A percentile compares a stretch with the other conserved stretches of the same genome.
Evolutionary conservation across 2,329 filamentous ascomycete genomes (phyloP).

Genomic region (Pyrenochaeta sp.): DNA sequence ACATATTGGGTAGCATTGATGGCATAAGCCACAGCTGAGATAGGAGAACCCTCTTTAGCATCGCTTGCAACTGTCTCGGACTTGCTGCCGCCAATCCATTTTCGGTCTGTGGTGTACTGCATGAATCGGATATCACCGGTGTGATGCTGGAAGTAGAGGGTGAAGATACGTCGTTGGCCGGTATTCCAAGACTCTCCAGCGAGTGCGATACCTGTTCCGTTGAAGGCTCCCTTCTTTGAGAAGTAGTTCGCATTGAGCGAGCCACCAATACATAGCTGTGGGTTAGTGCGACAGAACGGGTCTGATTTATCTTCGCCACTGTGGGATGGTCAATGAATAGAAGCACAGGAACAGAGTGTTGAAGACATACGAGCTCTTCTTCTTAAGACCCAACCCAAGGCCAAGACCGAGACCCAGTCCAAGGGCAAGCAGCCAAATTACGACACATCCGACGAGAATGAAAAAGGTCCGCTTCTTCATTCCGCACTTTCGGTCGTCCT

Average conservation of each 20-base stretch:
- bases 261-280: conserved; percentile 49
- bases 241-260: conserved; percentile 49
- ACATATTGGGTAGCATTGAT: conserved; percentile 48
- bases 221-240: conserved; percentile 53
- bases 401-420: conserved; percentile 49
- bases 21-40: conserved; percentile 55
- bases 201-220: conserved; percentile 56
- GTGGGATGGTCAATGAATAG: conserved; percentile 2
- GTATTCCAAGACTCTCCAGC: conserved; percentile 53
- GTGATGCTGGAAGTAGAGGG: conserved; percentile 56
- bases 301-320: conserved; percentile 14
- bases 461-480: conserved; percentile 33
- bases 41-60: conserved; percentile 53
- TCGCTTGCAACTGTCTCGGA: conserved; percentile 51
- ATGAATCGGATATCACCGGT: conserved; percentile 52
- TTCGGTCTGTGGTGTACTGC: conserved; percentile 44
- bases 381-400: conserved; percentile 39
- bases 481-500: conserved; percentile 31
- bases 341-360: background rate
- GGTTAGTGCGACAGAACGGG: conserved; percentile 35
- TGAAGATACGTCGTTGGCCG: conserved; percentile 48
- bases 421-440: conserved; percentile 42
- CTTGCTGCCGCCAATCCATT: conserved; percentile 50
- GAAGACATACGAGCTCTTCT: conserved; percentile 24
- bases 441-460: conserved; percentile 28